Percentiles rank a stretch among this genome's conserved stretches.
Conservation (phyloP, 176 grass and related monocot genomes). For the Ensete ventricosum region DNA sequence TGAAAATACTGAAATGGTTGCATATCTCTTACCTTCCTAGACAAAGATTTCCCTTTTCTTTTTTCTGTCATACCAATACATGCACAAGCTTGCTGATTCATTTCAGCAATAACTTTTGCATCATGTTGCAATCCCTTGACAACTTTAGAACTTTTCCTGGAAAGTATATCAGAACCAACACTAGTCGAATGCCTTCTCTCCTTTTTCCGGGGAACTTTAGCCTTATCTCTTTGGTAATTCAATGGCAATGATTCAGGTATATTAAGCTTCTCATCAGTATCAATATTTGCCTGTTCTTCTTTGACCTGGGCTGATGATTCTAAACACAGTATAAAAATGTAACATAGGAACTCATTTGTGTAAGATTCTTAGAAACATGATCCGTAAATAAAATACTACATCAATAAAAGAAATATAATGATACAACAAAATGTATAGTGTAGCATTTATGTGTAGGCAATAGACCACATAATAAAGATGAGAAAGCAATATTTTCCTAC, state of each 20-base stretch:
- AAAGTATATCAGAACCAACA: conserved; percentile 35
- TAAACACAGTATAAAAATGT: conserved; percentile 25
- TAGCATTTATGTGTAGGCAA: too few species aligned
- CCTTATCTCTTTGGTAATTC: conserved; percentile 47
- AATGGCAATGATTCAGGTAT: conserved; percentile 28
- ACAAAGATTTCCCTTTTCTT: conserved; percentile 54
- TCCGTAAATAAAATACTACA: too few species aligned
- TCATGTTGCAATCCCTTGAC: conserved; percentile 43
- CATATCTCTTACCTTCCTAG: conserved; percentile 47
- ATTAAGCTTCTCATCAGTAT: conserved; percentile 55
- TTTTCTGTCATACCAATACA: conserved; percentile 52
- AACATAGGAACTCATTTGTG: background rate
- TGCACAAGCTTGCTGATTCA: conserved; percentile 51
- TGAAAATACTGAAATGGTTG: background rate
- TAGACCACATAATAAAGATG: too few species aligned
- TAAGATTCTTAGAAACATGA: too few species aligned
- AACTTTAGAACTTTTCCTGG: conserved; percentile 57
- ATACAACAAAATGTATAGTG: too few species aligned
- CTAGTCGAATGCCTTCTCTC: conserved; percentile 54
- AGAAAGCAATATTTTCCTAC: too few species aligned
- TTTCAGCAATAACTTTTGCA: conserved; percentile 57
- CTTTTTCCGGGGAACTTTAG: conserved; percentile 48
- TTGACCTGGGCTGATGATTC: conserved; percentile 87
- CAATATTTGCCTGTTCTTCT: conserved; percentile 66
- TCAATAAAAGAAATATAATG: background rate